Evolutionary conservation across 768 basidiomycete species (phyloP), one percentile per base, ranked within the genome.

Genomic region (Pleurotus salmoneostramineus): DNA sequence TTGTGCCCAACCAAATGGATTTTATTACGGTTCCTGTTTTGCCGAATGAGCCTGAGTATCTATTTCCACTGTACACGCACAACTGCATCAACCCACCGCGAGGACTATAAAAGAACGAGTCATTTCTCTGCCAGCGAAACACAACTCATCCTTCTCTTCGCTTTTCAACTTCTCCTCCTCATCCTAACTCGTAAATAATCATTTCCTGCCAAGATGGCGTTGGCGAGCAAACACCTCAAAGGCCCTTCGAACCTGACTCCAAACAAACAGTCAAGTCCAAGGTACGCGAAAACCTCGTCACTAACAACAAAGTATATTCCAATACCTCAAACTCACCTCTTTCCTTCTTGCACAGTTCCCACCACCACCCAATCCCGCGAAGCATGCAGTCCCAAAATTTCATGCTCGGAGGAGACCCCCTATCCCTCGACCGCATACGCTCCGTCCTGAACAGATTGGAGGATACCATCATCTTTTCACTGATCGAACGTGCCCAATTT

Each of bases 401-500:
- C 61, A 83, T 83, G 71, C 76, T 83, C 61, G 79, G 79, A 37
- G 87, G 92, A 61, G 88, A 95, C 68, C 92, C 95, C 1, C 81
- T 98, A 11, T 91, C 89, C 15, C 77, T 96, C n/a, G 89, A 94
- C 48, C 80, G 85, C 60, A 98, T 99, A 65, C 80, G 97, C 57
- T 85, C 85, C 17, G 89, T 95, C 48, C 78, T 99, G 12, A 86
- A 81, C 61, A 83, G 97, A 31, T 84, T 99, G 21, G 97, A 99
- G 69, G 97, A 99, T 65, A 99, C 96, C 17, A 98, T 99, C 77
- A 98, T 98, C 71, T 99, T 99, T 71, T 87, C 84, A 50, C 82
- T 98, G 57, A 99, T 99, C 66, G 97, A 99, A 70, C 84, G 97
- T 14, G 96, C 95, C 0, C 96, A 98, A 69, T 99, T 98, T 67